Conservation (phyloP, 768 basidiomycete genomes). For the Multifurca ochricompacta region DNA sequence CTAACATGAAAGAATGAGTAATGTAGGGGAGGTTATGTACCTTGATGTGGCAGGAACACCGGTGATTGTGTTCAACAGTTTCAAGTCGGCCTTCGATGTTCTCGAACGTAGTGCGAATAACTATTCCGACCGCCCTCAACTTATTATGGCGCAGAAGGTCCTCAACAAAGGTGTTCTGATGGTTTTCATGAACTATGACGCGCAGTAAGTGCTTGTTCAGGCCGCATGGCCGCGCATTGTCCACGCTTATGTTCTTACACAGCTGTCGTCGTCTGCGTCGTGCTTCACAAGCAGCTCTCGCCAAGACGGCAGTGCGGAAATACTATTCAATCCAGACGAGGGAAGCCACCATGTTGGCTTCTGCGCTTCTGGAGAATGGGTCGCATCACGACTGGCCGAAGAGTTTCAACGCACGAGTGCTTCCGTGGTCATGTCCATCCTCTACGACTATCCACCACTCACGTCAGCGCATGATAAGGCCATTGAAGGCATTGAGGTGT, state of each 20-base stretch:
- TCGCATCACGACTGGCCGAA: background rate
- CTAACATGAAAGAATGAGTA: too few species aligned
- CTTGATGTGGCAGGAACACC: background rate
- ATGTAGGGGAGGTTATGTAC: slow-evolving; percentile 3
- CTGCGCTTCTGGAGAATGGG: background rate
- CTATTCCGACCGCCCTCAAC: slow-evolving; percentile 25
- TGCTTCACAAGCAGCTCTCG: slow-evolving; percentile 6
- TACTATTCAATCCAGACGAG: background rate
- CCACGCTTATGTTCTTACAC: background rate
- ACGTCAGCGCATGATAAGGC: too few species aligned
- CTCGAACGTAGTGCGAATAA: slow-evolving; percentile 29
- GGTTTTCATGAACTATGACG: slow-evolving; percentile 23
- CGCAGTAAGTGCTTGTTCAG: slow-evolving; percentile 23
- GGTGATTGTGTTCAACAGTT: slow-evolving; percentile 28
- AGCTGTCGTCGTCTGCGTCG: slow-evolving; percentile 9
- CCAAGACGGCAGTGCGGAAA: background rate
- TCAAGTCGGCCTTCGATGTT: slow-evolving; percentile 29
- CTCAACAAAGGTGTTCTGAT: slow-evolving; percentile 27
- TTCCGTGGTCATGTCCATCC: slow-evolving; percentile 3
- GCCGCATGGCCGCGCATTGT: too few species aligned
- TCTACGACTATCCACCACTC: slow-evolving; percentile 8
- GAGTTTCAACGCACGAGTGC: slow-evolving; percentile 1
- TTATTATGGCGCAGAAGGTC: slow-evolving; percentile 29
- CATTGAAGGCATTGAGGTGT: background rate
- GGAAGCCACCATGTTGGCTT: slow-evolving; percentile 1